Evolutionary conservation across 2,329 filamentous ascomycete species (phyloP).

Genomic region (Colletotrichum eleusines): DNA sequence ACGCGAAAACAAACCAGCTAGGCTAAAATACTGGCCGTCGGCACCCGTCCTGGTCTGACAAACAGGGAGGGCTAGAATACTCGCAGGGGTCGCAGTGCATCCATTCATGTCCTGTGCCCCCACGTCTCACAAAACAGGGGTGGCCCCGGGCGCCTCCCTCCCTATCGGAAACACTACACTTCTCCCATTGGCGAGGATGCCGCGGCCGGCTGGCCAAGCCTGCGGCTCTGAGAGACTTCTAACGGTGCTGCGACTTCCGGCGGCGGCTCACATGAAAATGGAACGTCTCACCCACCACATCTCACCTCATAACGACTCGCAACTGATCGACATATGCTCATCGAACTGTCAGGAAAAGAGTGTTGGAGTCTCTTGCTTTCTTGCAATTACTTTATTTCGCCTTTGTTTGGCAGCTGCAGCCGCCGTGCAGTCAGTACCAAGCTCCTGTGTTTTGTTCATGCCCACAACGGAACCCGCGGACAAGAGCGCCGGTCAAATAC

Average conservation of each 20-base stretch:
- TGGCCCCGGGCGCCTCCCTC: neutral
- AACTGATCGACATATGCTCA: constrained; percentile 13
- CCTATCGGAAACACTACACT: constrained; percentile 18
- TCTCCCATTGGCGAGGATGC: constrained; percentile 31
- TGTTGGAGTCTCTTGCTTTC: neutral
- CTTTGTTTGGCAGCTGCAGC: neutral
- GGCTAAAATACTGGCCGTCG: constrained; percentile 27
- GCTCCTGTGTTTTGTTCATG: neutral
- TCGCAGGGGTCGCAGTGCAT: neutral
- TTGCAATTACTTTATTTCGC: neutral
- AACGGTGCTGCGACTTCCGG: constrained; percentile 37
- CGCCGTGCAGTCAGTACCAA: neutral
- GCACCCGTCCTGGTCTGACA: neutral
- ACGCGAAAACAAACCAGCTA: neutral
- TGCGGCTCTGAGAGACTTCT: constrained; percentile 35
- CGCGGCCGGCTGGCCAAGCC: neutral
- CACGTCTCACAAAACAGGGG: constrained; percentile 11
- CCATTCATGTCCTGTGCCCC: constrained; percentile 8
- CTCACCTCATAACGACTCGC: constrained; percentile 6
- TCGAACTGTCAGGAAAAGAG: neutral
- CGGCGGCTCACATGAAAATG: constrained; percentile 14
- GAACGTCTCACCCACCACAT: neutral
- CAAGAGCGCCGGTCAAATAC: neutral
- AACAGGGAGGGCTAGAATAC: neutral
- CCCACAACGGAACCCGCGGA: neutral